phyloP scores from a whole-genome alignment of 129 eudicot genomes.

The Tanacetum coccineum region DNA sequence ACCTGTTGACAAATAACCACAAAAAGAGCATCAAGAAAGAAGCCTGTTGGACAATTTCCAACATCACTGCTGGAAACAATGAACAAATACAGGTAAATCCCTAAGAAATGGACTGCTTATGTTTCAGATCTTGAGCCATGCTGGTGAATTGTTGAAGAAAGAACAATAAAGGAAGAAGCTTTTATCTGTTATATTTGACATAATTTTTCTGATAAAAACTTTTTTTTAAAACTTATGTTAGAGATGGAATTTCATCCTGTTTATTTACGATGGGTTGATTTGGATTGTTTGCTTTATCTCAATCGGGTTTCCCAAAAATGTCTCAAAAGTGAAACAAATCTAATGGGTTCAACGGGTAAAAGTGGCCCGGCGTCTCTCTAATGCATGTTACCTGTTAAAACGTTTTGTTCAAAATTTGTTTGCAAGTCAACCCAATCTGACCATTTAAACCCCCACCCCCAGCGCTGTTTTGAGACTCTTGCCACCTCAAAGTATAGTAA shows the following conservation, averaged over 20 bases:
- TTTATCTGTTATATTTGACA: neutral
- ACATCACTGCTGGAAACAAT: conserved; percentile 78
- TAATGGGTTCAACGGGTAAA: neutral
- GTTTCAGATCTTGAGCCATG: neutral
- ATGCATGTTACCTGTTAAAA: neutral
- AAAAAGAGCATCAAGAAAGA: conserved; percentile 77
- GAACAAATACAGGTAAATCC: conserved; percentile 62
- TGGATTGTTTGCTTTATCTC: neutral
- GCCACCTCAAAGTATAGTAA: neutral
- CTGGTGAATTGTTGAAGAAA: neutral
- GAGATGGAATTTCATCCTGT: neutral
- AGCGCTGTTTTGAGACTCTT: no score
- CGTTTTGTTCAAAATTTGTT: neutral
- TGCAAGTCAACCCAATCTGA: neutral
- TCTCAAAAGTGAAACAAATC: no score
- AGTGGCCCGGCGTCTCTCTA: neutral
- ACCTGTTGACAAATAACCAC: conserved; percentile 44
- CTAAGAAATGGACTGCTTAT: neutral
- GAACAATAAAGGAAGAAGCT: neutral
- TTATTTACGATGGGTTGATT: neutral
- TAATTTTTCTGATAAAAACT: neutral
- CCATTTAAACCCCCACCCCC: neutral
- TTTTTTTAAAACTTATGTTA: neutral
- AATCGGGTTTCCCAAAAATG: neutral
- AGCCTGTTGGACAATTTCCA: conserved; percentile 82